Evolutionary conservation across 768 basidiomycete genomes (phyloP).

Genomic region (Russula compacta): DNA sequence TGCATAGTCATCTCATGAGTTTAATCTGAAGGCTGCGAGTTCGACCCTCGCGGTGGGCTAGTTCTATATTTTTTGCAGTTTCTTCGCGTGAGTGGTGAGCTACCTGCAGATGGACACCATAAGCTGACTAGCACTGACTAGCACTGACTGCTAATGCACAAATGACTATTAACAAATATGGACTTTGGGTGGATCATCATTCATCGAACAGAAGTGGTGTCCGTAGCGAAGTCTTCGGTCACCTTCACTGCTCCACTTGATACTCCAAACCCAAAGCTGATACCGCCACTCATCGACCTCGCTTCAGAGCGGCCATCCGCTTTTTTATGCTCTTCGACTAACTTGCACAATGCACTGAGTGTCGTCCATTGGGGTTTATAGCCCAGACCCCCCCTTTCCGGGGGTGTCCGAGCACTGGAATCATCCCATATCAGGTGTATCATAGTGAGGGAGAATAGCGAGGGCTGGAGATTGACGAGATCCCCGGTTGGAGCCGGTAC

Average conservation of each 20-base stretch:
- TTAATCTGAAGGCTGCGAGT: constrained; percentile 53
- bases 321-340: constrained; percentile 27
- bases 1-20: background rate
- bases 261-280: constrained; percentile 24
- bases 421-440: constrained; percentile 35
- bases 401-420: constrained; percentile 29
- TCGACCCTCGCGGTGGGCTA: constrained; percentile 59
- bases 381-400: constrained; percentile 32
- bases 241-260: constrained; percentile 24
- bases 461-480: constrained; percentile 32
- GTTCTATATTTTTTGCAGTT: background rate
- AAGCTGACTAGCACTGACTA: no score
- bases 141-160: background rate
- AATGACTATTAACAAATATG: background rate
- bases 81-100: background rate
- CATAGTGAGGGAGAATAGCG: constrained; percentile 28
- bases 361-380: constrained; percentile 28
- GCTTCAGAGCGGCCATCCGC: constrained; percentile 23
- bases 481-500: constrained; percentile 26
- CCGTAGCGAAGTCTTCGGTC: constrained; percentile 21
- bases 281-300: constrained; percentile 23
- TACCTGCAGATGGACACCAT: background rate
- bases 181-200: background rate
- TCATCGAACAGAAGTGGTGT: constrained; percentile 5
- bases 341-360: constrained; percentile 29